These are phyloP conservation scores for Tylopilus cervinicoccineus DNA, from an alignment of 768 basidiomycete species.

Conservation along the genomic window DNA sequence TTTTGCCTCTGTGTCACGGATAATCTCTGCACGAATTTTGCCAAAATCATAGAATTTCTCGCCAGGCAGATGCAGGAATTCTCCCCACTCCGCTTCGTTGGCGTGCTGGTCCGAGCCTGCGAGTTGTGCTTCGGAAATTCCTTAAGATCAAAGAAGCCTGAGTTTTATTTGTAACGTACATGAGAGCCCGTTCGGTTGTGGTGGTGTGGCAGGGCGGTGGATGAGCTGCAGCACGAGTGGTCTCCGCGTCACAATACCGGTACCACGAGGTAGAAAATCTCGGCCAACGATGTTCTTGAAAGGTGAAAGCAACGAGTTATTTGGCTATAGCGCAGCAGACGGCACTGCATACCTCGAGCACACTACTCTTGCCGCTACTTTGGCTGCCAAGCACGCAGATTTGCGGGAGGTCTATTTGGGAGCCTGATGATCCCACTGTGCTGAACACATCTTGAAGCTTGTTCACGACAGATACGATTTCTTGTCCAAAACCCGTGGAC, in stretches of 20 bases:
- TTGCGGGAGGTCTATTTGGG: conserved; percentile 85
- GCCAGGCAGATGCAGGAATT: conserved; percentile 93
- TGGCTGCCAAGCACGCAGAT: conserved; percentile 90
- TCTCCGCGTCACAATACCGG: conserved; percentile 96
- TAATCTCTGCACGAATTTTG: conserved; percentile 95
- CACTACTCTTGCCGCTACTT: conserved; percentile 92
- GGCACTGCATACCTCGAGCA: conserved; percentile 64
- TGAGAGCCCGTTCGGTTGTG: conserved; percentile 40
- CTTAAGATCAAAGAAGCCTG: neutral
- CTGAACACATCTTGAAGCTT: conserved; percentile 90
- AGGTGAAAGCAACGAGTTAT: conserved; percentile 8
- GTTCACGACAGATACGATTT: conserved; percentile 80
- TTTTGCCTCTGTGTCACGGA: conserved; percentile 96
- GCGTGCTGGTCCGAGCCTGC: conserved; percentile 63
- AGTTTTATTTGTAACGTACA: conserved; percentile 32
- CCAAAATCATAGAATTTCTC: conserved; percentile 98
- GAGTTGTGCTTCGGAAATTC: conserved; percentile 24
- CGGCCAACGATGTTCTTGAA: conserved; percentile 92
- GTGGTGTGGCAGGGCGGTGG: conserved; percentile 60
- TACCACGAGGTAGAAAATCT: conserved; percentile 98
- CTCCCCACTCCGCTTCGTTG: conserved; percentile 97
- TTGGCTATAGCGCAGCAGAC: neutral
- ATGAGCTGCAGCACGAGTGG: conserved; percentile 96
- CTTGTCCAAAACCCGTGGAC: conserved; percentile 68
- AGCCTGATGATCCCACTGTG: conserved; percentile 72